Percentiles rank a stretch among this genome's conserved stretches.
Evolutionary conservation across 768 basidiomycete genomes (phyloP).

Genomic region (Boletellus emodensis): DNA sequence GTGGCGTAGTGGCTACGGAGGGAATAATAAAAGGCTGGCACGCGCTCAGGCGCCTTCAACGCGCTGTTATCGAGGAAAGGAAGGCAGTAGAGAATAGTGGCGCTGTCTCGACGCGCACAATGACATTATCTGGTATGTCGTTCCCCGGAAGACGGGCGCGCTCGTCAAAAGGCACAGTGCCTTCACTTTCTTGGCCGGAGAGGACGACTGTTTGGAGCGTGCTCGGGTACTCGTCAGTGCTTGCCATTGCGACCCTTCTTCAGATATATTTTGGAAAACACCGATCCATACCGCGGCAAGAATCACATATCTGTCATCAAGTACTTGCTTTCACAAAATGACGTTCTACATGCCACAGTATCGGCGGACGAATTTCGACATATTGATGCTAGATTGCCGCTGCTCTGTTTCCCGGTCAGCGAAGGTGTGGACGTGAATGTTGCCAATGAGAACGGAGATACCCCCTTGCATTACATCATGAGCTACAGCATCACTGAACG

Average conservation of each 20-base stretch:
- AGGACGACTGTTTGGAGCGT: not conserved
- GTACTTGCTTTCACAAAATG: not conserved
- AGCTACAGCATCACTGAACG: no score
- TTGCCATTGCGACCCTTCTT: not conserved
- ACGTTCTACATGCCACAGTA: not conserved
- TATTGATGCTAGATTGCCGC: not conserved
- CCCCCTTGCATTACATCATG: not conserved
- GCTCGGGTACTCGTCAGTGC: not conserved
- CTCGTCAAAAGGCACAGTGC: no score
- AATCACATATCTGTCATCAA: not conserved
- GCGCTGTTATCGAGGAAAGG: not conserved
- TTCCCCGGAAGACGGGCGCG: no score
- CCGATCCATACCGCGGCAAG: not conserved
- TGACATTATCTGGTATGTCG: not conserved
- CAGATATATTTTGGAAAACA: not conserved
- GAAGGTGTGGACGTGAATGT: not conserved
- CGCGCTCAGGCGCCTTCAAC: not conserved
- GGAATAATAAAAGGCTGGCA: constrained; percentile 10
- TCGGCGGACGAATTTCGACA: not conserved
- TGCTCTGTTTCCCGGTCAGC: not conserved
- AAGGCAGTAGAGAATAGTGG: not conserved
- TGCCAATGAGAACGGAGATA: not conserved
- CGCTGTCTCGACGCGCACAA: not conserved
- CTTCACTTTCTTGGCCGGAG: not conserved
- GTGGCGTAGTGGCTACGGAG: not conserved